phyloP scores from a whole-genome alignment of 345 rosid genomes.

The Cochlearia excelsa region DNA sequence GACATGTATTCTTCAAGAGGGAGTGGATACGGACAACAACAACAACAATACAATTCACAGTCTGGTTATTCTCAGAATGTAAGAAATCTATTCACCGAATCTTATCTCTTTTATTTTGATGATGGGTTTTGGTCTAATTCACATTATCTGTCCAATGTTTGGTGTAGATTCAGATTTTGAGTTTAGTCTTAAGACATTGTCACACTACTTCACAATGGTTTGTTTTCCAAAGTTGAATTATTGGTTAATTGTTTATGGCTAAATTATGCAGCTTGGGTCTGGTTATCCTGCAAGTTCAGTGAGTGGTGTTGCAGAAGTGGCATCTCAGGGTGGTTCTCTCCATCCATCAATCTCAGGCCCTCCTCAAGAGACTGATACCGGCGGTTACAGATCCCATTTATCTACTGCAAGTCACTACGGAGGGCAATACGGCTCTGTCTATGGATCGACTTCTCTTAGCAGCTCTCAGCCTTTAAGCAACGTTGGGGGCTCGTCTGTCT shows the following conservation, averaged over 20 bases:
- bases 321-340: constrained; percentile 60
- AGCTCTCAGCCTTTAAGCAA: constrained; percentile 54
- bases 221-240: background rate
- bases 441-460: constrained; percentile 55
- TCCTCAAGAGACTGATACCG: constrained; percentile 64
- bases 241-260: background rate
- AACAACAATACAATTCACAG: constrained; percentile 53
- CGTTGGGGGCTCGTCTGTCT: constrained; percentile 48
- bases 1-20: constrained; percentile 83
- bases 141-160: background rate
- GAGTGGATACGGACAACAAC: constrained; percentile 65
- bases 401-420: constrained; percentile 66
- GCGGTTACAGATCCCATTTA: constrained; percentile 60
- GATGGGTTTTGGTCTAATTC: background rate
- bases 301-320: constrained; percentile 53
- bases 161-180: background rate
- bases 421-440: constrained; percentile 62
- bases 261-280: constrained; percentile 48
- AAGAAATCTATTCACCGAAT: constrained; percentile 27
- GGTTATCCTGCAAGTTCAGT: constrained; percentile 63
- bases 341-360: constrained; percentile 56
- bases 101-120: background rate
- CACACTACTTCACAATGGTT: background rate
- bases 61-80: constrained; percentile 83
- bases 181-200: background rate